phyloP scores from a whole-genome alignment of 2,329 filamentous ascomycete species.

The Venturiaceae sp. region DNA sequence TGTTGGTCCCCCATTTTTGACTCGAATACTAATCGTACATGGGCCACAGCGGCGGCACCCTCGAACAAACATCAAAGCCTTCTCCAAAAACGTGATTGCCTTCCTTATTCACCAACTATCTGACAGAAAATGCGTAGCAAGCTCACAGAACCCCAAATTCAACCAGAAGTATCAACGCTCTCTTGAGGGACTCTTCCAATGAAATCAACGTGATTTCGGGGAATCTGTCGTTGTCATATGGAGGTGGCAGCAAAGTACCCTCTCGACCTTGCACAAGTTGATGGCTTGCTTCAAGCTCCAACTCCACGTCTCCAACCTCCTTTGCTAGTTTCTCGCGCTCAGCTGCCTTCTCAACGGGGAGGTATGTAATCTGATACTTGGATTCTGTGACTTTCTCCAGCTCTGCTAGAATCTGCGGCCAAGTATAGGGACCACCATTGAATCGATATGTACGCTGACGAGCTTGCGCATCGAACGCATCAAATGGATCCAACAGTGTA shows the following conservation, averaged over 20 bases:
- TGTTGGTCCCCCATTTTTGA: too few species aligned
- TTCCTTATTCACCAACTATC: too few species aligned
- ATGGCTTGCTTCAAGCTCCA: not conserved
- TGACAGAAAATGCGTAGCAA: too few species aligned
- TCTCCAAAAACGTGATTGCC: too few species aligned
- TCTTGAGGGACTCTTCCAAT: not conserved
- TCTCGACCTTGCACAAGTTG: not conserved
- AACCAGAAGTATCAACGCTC: too few species aligned
- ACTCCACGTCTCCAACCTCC: not conserved
- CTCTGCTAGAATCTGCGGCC: not conserved
- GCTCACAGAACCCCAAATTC: too few species aligned
- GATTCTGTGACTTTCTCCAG: not conserved
- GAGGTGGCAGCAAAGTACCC: not conserved
- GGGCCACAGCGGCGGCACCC: too few species aligned
- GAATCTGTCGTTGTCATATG: not conserved
- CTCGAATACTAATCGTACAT: too few species aligned
- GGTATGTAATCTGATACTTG: not conserved
- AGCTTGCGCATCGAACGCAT: too few species aligned
- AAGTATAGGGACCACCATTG: not conserved
- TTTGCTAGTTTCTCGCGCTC: not conserved
- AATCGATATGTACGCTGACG: not conserved
- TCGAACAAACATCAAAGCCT: too few species aligned
- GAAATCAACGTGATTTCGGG: not conserved
- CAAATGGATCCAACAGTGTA: not conserved
- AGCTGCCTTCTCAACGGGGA: not conserved